A percentile compares a stretch with the other conserved stretches of the same genome.
These are phyloP conservation scores for Candida peoriensis DNA, from an alignment of 805 yeast genomes.

Conservation along the genomic window DNA sequence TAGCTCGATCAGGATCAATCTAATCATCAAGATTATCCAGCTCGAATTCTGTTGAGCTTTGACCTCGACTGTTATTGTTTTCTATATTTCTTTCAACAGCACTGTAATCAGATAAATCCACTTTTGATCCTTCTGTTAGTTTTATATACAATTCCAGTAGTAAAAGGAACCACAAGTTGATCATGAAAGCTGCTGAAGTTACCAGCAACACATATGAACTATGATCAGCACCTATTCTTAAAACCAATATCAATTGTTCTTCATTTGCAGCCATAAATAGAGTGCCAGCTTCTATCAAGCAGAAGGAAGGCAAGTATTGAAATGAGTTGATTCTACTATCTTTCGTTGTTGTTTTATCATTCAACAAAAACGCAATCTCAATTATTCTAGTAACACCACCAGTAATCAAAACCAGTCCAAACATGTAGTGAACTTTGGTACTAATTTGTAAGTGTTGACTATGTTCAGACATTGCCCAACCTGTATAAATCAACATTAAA, in stretches of 20 bases:
- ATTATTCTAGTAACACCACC: slow-evolving; percentile 75
- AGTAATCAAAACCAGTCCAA: slow-evolving; percentile 73
- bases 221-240: slow-evolving; percentile 76
- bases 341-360: slow-evolving; percentile 45
- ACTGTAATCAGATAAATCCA: slow-evolving; percentile 10
- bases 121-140: slow-evolving; percentile 20
- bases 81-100: slow-evolving; percentile 9
- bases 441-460: slow-evolving; percentile 70
- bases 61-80: neutral
- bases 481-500: slow-evolving; percentile 76
- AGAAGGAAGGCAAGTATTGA: slow-evolving; percentile 84
- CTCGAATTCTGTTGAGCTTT: slow-evolving; percentile 18
- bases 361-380: slow-evolving; percentile 74
- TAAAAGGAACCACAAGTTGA: slow-evolving; percentile 61
- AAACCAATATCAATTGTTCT: slow-evolving; percentile 71
- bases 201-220: slow-evolving; percentile 74
- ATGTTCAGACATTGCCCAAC: slow-evolving; percentile 93
- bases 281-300: slow-evolving; percentile 72
- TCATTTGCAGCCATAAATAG: slow-evolving; percentile 91
- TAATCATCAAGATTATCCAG: slow-evolving; percentile 15
- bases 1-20: too few relatives aligned
- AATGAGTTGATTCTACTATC: slow-evolving; percentile 53
- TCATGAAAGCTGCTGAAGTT: slow-evolving; percentile 66
- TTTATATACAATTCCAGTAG: slow-evolving; percentile 53
- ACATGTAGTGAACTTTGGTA: slow-evolving; percentile 82